Evolutionary conservation across 257 asterid species (phyloP).

Genomic region (Lycium barbarum): DNA sequence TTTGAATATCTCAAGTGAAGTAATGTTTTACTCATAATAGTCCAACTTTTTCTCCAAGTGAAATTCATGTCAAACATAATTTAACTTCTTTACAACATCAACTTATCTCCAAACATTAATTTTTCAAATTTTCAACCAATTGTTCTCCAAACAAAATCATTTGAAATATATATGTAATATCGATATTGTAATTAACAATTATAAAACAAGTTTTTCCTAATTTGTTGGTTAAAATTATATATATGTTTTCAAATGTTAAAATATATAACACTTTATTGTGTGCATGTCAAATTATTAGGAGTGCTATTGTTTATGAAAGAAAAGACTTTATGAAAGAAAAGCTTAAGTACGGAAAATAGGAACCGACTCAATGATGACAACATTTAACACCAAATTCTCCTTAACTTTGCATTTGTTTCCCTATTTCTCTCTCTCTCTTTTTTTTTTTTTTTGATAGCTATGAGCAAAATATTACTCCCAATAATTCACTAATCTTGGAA

Average conservation of each 20-base stretch:
- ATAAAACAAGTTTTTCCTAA: too few species aligned
- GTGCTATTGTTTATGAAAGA: neutral
- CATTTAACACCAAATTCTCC: neutral
- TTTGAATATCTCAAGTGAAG: neutral
- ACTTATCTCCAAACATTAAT: neutral
- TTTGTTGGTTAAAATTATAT: neutral
- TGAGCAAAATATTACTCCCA: neutral
- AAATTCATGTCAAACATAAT: slow-evolving; percentile 11
- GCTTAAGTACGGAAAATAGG: neutral
- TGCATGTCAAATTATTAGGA: neutral
- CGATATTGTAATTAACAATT: too few species aligned
- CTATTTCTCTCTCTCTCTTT: neutral
- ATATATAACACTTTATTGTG: neutral
- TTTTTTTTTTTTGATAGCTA: neutral
- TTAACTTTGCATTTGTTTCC: neutral
- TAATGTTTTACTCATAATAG: neutral
- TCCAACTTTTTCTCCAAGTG: neutral
- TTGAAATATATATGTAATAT: too few species aligned
- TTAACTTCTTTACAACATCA: neutral
- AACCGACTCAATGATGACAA: neutral
- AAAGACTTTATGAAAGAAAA: neutral
- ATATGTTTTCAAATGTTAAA: neutral
- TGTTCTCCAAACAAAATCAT: too few species aligned
- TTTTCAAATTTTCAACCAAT: neutral
- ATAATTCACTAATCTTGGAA: slow-evolving; percentile 4